Evolutionary conservation across 768 basidiomycete species (phyloP), one percentile per base, ranked within the genome.

Genomic region (Lentinula raphanica): DNA sequence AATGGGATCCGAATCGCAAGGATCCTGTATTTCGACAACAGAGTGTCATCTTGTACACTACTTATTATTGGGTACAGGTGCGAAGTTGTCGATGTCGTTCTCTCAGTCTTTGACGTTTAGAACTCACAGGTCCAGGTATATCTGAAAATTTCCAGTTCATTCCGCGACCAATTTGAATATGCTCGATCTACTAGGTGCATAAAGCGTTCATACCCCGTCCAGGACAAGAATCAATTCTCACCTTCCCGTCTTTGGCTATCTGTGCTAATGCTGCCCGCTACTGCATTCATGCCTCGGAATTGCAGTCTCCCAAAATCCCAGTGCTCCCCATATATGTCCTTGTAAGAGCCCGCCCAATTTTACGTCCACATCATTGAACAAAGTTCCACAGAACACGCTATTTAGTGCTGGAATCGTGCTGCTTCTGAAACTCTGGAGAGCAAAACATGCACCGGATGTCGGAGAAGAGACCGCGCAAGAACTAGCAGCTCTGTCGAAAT

Each of bases 161-260:
- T n/a, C n/a, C n/a, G n/a, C n/a, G n/a, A n/a, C n/a, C n/a, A n/a
- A n/a, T n/a, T 17, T 31, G n/a, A 36, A 15, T 13, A 9, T 39
- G 3, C 4, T 25, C 35, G 13, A 11, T 38, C 15, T 28, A 3
- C 25, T 67, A 78, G 53, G 67, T 78, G 49, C 44, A 57, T 36
- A 46, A 49, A 49, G 25, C 44, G n/a, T 57, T 57, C 19, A 56
- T 82, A 68, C 63, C 58, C 60, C 27, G 46, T 60, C 19, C 71
- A 28, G 53, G 53, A 39, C 40, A 53, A 50, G n/a, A 32, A 36
- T 42, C 58, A 5, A 31, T 72, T 71, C 9, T 67, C 82, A 84
- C 0, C 85, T 87, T 58, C 85, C 84, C 68, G 78, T 80, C 40
- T 85, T 85, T 45, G 76, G 85, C 6, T 80, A 57, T 57, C 28